phyloP scores from a whole-genome alignment of 169 alveolate species.

The Cryptosporidium felis region DNA sequence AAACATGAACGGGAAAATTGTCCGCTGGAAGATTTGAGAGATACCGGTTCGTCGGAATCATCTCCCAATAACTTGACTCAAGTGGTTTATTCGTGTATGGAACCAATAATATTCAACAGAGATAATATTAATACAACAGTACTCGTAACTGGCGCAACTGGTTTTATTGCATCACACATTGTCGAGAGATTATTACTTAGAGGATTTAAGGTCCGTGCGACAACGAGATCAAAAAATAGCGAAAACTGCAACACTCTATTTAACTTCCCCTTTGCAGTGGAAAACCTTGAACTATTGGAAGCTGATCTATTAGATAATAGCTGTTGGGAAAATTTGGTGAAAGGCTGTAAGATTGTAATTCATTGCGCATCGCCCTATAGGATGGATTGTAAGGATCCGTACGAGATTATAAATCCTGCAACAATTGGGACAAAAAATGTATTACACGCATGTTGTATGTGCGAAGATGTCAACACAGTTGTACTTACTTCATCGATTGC shows the following conservation, averaged over 20 bases:
- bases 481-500: conserved; percentile 65
- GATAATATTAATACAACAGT: background rate
- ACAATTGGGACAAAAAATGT: conserved; percentile 56
- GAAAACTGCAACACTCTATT: background rate
- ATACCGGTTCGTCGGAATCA: too few relatives aligned
- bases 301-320: conserved; percentile 23
- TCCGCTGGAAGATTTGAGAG: too few relatives aligned
- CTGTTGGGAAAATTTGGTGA: conserved; percentile 23
- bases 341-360: conserved; percentile 44
- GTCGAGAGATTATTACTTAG: conserved; percentile 58
- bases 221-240: conserved; percentile 35
- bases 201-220: conserved; percentile 70
- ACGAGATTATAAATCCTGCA: conserved; percentile 66
- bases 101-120: conserved; percentile 20
- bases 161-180: conserved; percentile 64
- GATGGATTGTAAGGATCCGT: conserved; percentile 68
- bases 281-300: conserved; percentile 9
- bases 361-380: conserved; percentile 71
- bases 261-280: conserved; percentile 14
- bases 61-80: too few relatives aligned
- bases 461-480: conserved; percentile 63
- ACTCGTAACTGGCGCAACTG: conserved; percentile 62
- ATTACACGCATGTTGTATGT: conserved; percentile 52
- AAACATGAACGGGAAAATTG: too few relatives aligned
- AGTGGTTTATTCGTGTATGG: conserved; percentile 48